Percentiles rank a stretch among this genome's conserved stretches.
Evolutionary conservation across 1,284 basidiomycete species (phyloP).

Genomic region (Ceratobasidium theobromae): DNA sequence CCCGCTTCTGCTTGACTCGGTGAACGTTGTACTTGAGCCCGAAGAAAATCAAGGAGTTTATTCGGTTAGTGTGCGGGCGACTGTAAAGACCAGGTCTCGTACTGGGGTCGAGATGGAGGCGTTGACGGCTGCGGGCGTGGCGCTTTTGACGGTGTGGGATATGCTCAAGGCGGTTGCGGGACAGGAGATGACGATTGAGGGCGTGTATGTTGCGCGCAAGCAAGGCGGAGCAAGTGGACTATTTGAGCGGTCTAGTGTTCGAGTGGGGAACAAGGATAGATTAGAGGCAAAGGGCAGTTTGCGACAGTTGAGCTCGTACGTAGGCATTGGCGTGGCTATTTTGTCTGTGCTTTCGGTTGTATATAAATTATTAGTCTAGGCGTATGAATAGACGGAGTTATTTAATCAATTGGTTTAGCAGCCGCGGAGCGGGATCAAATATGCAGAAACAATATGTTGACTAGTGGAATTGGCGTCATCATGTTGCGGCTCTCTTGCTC

Average conservation of each 20-base stretch:
- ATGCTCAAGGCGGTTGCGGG: constrained; percentile 90
- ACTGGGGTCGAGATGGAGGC: constrained; percentile 96
- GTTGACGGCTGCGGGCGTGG: constrained; percentile 78
- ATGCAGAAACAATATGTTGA: no score
- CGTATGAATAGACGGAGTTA: no score
- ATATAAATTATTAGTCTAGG: no score
- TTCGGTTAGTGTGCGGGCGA: constrained; percentile 65
- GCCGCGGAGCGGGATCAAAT: no score
- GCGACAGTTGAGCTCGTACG: background rate
- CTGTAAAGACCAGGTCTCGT: constrained; percentile 71
- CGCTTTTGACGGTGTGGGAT: constrained; percentile 84
- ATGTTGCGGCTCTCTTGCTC: no score
- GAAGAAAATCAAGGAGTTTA: constrained; percentile 45
- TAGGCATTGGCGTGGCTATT: no score
- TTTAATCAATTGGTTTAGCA: no score
- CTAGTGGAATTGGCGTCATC: no score
- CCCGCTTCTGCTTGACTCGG: constrained; percentile 68
- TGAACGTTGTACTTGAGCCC: constrained; percentile 61
- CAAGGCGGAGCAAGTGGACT: constrained; percentile 27
- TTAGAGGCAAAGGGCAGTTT: background rate
- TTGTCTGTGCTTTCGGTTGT: no score
- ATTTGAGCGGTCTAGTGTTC: constrained; percentile 15
- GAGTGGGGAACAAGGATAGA: no score
- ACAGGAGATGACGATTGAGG: constrained; percentile 60
- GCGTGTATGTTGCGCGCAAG: constrained; percentile 11